Base-by-base conservation (phyloP, 73 alveolate genomes). In the Uronychia binucleata region DNA sequence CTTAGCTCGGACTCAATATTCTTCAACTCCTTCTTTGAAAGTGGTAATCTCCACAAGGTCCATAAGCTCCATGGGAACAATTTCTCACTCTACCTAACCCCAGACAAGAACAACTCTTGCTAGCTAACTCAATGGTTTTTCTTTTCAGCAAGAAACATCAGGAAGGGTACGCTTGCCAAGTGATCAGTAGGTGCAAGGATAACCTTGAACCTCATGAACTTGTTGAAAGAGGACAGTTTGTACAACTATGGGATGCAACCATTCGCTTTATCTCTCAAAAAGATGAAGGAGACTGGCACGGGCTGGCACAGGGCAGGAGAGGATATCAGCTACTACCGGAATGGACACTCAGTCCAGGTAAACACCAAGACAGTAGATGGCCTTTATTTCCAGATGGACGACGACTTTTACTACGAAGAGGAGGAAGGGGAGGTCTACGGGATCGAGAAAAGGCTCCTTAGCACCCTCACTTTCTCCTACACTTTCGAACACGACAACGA, bases 401-500 rank as follows among this genome's bases (percentile, higher is more conserved):
- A 46, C 5, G 67, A 46, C 67, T 46, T 46, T 46, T 46, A 11
- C 19, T 28, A 79, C n/a, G 58, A 57, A 57, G 46, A 79, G 58
- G 58, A 57, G 28, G 78, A 67, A 58, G 30, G 33, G 75, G 26
- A 57, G 28, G 8, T 26, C 14, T n/a, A 57, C 28, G 59, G 31
- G 32, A 46, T 8, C 1, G 30, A 57, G 8, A 8, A 87, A 75
- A 82, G 77, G 82, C 57, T 91, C 75, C 90, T 94, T 34, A 84
- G 88, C 74, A 88, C 97, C 25, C 90, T 95, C 83, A 59, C 84
- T 75, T 95, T 89, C 82, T 92, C 95, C 59, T 95, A 86, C 33
- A 84, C 90, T 58, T 90, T 60, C 33, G 94, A 34, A 34, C 57
- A 93, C 80, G 95, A 95, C 59, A 77, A 79, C 75, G 98, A 95